Percentiles rank a stretch among this genome's conserved stretches.
phyloP scores from a whole-genome alignment of 1,284 basidiomycete species.

The Apiotrichum gracile region DNA sequence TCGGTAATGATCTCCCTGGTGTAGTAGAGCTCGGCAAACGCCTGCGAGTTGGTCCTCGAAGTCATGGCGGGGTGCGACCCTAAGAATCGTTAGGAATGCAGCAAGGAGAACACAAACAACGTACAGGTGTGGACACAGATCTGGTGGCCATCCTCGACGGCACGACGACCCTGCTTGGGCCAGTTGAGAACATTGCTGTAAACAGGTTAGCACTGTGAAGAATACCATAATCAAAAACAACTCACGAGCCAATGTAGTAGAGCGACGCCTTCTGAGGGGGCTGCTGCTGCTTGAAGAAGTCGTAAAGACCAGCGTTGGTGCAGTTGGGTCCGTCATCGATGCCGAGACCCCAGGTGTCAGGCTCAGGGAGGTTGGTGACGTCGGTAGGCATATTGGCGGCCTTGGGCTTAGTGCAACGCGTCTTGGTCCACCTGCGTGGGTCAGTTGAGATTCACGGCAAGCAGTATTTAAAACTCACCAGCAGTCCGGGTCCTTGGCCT shows the following conservation, averaged over 20 bases:
- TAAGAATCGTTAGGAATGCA: not conserved
- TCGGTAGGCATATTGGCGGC: conserved; percentile 37
- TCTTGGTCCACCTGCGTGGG: conserved; percentile 47
- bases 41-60: conserved; percentile 49
- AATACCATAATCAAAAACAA: too few species aligned
- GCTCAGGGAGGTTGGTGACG: conserved; percentile 47
- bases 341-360: conserved; percentile 52
- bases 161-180: conserved; percentile 53
- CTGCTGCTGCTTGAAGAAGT: conserved; percentile 49
- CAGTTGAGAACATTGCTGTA: conserved; percentile 51
- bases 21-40: conserved; percentile 56
- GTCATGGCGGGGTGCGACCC: conserved; percentile 52
- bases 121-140: conserved; percentile 48
- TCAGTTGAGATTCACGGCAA: not conserved
- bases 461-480: not conserved
- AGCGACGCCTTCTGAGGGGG: conserved; percentile 50
- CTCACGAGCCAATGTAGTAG: conserved; percentile 47
- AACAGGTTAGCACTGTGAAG: not conserved
- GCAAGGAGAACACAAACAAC: not conserved
- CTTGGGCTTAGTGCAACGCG: conserved; percentile 41
- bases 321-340: conserved; percentile 53
- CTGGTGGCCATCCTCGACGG: conserved; percentile 47
- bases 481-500: conserved; percentile 31
- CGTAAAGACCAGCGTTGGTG: conserved; percentile 53
- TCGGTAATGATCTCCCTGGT: conserved; percentile 51